phyloP scores from a whole-genome alignment of 305 asterid species.

The Fraxinus albicans region DNA sequence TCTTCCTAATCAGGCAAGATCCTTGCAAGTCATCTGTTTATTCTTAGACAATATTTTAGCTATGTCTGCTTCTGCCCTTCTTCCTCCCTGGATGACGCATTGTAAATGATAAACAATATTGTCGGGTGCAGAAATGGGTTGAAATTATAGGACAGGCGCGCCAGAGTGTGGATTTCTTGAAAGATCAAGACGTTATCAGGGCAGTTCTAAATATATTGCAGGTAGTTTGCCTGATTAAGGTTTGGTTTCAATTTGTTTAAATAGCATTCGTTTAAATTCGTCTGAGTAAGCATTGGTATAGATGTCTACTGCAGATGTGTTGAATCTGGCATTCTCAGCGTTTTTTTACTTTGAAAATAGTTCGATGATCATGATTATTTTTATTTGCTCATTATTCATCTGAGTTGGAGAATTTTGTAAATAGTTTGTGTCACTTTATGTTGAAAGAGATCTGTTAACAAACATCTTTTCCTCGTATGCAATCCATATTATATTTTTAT shows the following conservation, averaged over 20 bases:
- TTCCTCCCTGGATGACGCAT: not conserved
- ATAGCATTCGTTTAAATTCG: not conserved
- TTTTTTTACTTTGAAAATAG: not conserved
- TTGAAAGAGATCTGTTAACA: not conserved
- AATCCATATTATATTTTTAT: not conserved
- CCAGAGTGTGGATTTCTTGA: conserved; percentile 81
- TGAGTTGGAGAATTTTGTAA: not conserved
- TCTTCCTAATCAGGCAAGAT: conserved; percentile 85
- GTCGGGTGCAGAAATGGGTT: conserved; percentile 79
- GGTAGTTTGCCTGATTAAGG: conserved; percentile 44
- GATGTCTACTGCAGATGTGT: not conserved
- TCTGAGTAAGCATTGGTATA: conserved; percentile 2
- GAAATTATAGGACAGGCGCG: conserved; percentile 96
- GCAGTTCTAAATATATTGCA: conserved; percentile 95
- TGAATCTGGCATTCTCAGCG: not conserved
- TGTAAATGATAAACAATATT: conserved; percentile 31
- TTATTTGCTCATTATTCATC: not conserved
- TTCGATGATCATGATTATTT: not conserved
- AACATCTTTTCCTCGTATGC: not conserved
- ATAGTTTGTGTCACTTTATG: not conserved
- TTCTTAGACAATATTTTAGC: not conserved
- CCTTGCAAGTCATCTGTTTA: conserved; percentile 11
- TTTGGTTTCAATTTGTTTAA: not conserved
- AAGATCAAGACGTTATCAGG: conserved; percentile 81
- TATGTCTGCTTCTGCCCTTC: not conserved